These are phyloP conservation scores for Orbilia brochopaga DNA, from an alignment of 2,329 filamentous ascomycete genomes.

Conservation along the genomic window DNA sequence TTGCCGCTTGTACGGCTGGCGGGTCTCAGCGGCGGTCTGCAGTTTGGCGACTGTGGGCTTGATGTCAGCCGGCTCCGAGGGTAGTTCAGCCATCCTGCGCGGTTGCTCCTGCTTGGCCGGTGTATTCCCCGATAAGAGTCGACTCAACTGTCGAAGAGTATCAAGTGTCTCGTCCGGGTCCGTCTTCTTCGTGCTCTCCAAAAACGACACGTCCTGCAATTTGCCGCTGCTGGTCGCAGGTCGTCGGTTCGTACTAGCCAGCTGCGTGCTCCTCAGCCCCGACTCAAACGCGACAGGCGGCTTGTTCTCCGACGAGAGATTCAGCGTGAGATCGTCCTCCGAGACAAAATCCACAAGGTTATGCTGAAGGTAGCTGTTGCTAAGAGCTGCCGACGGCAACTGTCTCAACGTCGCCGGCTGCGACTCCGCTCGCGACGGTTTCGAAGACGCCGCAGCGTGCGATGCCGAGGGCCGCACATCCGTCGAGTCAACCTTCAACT, in stretches of 20 bases:
- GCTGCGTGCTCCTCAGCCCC: constrained; percentile 1
- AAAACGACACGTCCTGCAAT: constrained; percentile 31
- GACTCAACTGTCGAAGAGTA: constrained; percentile 42
- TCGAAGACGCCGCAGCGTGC: not conserved
- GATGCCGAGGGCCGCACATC: constrained; percentile 9
- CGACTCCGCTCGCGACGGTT: constrained; percentile 8
- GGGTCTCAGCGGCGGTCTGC: constrained; percentile 7
- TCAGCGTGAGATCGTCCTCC: constrained; percentile 40
- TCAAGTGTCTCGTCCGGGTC: constrained; percentile 44
- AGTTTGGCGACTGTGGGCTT: constrained; percentile 1
- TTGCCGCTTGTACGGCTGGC: constrained; percentile 38
- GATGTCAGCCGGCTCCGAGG: constrained; percentile 14
- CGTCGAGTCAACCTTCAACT: constrained; percentile 16
- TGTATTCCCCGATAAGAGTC: constrained; percentile 38
- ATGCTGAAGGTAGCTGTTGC: constrained; percentile 35
- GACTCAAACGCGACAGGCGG: constrained; percentile 1
- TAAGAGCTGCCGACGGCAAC: constrained; percentile 13
- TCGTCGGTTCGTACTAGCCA: not conserved
- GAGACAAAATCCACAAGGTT: constrained; percentile 43
- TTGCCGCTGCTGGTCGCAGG: constrained; percentile 15
- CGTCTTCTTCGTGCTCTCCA: constrained; percentile 27
- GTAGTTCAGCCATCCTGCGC: constrained; percentile 23
- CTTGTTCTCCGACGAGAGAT: constrained; percentile 16
- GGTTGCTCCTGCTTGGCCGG: constrained; percentile 28
- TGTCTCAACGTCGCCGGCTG: constrained; percentile 9